Conservation (phyloP, 1,284 basidiomycete genomes). For the Boletus calvinii region DNA sequence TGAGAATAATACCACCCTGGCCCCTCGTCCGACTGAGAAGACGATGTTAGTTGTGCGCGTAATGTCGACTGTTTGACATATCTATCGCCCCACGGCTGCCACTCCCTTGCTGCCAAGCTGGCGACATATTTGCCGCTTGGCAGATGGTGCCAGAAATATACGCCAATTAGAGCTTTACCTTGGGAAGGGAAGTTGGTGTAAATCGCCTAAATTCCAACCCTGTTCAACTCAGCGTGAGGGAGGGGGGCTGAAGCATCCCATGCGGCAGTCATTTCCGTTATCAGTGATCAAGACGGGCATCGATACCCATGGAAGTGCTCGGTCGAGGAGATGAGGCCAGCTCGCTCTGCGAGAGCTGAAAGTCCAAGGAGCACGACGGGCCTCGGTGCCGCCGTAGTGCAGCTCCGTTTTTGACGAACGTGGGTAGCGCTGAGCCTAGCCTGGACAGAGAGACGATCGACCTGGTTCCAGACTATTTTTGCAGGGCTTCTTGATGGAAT, state of each 20-base stretch:
- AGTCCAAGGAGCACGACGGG: background rate
- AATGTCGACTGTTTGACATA: background rate
- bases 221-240: background rate
- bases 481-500: conserved; percentile 14
- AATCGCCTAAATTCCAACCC: background rate
- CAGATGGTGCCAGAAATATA: background rate
- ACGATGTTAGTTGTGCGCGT: too few relatives aligned
- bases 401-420: conserved; percentile 1
- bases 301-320: background rate
- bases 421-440: background rate
- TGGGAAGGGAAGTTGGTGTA: background rate
- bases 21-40: background rate
- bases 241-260: background rate
- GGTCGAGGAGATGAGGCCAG: background rate
- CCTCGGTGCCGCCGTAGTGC: conserved; percentile 10
- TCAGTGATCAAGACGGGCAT: conserved; percentile 13
- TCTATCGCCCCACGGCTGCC: background rate
- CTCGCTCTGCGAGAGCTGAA: background rate
- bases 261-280: conserved; percentile 30
- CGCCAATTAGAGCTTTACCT: background rate
- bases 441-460: conserved; percentile 6
- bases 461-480: background rate
- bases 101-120: conserved; percentile 1
- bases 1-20: background rate
- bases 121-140: background rate